These are phyloP conservation scores for Irpex sp. DNA, from an alignment of 1,284 basidiomycete species.

Conservation along the genomic window DNA sequence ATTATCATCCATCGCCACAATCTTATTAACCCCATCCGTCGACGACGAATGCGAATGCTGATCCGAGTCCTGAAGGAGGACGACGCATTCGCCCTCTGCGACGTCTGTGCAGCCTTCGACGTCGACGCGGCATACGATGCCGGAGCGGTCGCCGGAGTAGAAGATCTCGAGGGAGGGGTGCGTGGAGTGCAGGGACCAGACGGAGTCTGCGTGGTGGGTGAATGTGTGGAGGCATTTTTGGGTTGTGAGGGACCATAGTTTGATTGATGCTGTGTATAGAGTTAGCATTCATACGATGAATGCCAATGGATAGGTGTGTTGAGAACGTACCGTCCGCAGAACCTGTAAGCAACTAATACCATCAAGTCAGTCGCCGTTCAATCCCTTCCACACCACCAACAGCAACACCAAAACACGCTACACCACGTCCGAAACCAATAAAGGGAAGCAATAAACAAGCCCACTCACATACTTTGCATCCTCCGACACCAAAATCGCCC, in stretches of 20 bases:
- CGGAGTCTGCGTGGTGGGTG: slow-evolving; percentile 91
- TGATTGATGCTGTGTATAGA: slow-evolving; percentile 85
- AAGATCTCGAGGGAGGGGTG: slow-evolving; percentile 91
- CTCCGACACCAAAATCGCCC: slow-evolving; percentile 84
- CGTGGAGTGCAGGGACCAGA: slow-evolving; percentile 89
- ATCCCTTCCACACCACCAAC: too few species aligned
- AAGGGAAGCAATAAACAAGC: too few species aligned
- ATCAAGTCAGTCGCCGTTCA: too few species aligned
- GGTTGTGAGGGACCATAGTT: slow-evolving; percentile 88
- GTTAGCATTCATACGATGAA: slow-evolving; percentile 86
- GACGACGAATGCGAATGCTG: slow-evolving; percentile 30
- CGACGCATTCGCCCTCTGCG: slow-evolving; percentile 85
- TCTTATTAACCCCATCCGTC: slow-evolving; percentile 78
- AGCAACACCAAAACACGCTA: too few species aligned
- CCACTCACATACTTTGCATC: slow-evolving; percentile 82
- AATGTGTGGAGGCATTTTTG: slow-evolving; percentile 96
- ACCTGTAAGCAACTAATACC: slow-evolving; percentile 80
- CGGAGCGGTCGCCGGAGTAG: slow-evolving; percentile 95
- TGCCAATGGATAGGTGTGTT: too few species aligned
- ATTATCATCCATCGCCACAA: slow-evolving; percentile 82
- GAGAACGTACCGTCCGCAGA: slow-evolving; percentile 71
- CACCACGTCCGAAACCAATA: too few species aligned
- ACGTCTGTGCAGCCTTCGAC: slow-evolving; percentile 80
- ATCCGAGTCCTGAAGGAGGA: slow-evolving; percentile 44
- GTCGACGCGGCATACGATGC: slow-evolving; percentile 88